Conservation (phyloP, 768 basidiomycete species). For the Russula compacta region DNA sequence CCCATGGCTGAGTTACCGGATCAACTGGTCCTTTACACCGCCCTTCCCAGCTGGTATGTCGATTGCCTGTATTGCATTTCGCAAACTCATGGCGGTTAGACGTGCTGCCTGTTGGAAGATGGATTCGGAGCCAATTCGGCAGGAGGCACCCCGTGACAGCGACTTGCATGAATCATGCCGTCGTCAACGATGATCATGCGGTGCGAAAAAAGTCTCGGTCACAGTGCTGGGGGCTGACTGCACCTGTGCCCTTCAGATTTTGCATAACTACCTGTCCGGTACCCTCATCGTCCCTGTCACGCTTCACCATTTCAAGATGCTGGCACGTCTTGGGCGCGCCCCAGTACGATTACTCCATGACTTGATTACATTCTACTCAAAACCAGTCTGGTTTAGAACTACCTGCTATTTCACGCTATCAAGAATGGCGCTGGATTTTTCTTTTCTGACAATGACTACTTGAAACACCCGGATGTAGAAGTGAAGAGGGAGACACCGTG, state of each 20-base stretch:
- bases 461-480: conserved; percentile 24
- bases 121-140: conserved; percentile 51
- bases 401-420: conserved; percentile 50
- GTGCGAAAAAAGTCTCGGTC: conserved; percentile 23
- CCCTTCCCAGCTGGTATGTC: conserved; percentile 50
- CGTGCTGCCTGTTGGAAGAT: conserved; percentile 46
- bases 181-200: conserved; percentile 51
- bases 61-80: background rate
- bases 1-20: background rate
- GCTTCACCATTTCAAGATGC: conserved; percentile 65
- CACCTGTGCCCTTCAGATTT: conserved; percentile 31
- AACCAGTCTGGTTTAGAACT: conserved; percentile 31
- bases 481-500: conserved; percentile 19
- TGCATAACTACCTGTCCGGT: conserved; percentile 23
- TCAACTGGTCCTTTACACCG: conserved; percentile 33
- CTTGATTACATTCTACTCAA: background rate
- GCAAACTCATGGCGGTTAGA: conserved; percentile 31
- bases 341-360: conserved; percentile 36
- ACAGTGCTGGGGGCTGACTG: conserved; percentile 33
- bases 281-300: conserved; percentile 53
- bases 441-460: conserved; percentile 60
- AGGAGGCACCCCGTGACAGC: conserved; percentile 49
- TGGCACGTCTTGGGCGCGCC: conserved; percentile 54
- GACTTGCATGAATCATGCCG: conserved; percentile 62
- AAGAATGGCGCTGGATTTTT: conserved; percentile 61